Conservation (phyloP, 164 flowering plant species). For the Euptelea pleiosperma region DNA sequence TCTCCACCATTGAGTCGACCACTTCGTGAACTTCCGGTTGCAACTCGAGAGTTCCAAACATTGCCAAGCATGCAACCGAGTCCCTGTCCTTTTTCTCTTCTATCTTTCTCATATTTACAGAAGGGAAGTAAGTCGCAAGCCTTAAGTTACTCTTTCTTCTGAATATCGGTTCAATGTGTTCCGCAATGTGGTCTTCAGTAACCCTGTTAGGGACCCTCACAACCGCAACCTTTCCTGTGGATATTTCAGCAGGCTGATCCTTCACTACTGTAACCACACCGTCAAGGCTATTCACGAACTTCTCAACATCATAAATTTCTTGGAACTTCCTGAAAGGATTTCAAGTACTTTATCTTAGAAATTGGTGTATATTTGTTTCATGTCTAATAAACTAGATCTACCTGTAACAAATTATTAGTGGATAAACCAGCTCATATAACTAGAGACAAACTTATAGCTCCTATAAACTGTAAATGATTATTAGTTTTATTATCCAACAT, state of each 20-base stretch:
- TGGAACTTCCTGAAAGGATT: conserved; percentile 62
- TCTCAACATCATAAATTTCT: conserved; percentile 79
- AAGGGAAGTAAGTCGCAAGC: conserved; percentile 74
- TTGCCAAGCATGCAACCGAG: conserved; percentile 72
- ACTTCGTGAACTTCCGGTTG: conserved; percentile 73
- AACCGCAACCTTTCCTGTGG: conserved; percentile 49
- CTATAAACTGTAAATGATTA: too few species aligned
- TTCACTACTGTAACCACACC: conserved; percentile 69
- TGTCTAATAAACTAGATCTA: too few species aligned
- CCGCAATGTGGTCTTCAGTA: conserved; percentile 56
- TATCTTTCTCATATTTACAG: conserved; percentile 72
- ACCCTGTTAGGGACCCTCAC: conserved; percentile 80
- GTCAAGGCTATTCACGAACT: conserved; percentile 62
- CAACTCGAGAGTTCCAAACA: conserved; percentile 72
- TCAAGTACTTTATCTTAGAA: background rate
- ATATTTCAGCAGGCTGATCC: conserved; percentile 46
- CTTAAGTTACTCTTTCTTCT: conserved; percentile 56
- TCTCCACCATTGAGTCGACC: conserved; percentile 73
- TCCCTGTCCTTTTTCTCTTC: conserved; percentile 37
- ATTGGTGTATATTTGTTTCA: too few species aligned
- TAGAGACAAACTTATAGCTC: too few species aligned
- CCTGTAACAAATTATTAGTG: too few species aligned
- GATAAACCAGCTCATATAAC: background rate
- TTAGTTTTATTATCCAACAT: too few species aligned
- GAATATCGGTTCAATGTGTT: conserved; percentile 61